Base-by-base conservation (phyloP, 371 early-diverging fungal species). In the Mucor circinelloides region DNA sequence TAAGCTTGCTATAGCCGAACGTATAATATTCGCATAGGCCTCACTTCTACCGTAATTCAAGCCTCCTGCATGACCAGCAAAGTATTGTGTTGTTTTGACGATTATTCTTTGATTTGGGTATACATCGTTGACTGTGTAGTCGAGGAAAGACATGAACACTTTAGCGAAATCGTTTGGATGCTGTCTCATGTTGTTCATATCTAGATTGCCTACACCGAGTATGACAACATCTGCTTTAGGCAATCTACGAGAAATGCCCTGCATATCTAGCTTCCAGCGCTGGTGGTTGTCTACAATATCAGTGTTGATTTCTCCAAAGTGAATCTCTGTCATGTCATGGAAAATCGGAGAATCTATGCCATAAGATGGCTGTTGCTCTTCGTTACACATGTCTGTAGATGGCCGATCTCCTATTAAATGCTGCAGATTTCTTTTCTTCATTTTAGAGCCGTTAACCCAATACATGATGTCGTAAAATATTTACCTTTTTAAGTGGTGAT, bases 21-120 rank as follows among this genome's bases (percentile, higher is more conserved):
- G 64, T 19, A 81, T 58, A 3, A 73, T 60, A 25, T 71, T 74
- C 6, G 77, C 62, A 64, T 74, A 81, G 6, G 79, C 77, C 19
- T 60, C 61, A 56, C 79, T 78, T n/a, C 74, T 71, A 0, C 78
- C 77, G 23, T 72, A 64, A 40, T 74, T 78, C 68, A 71, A 75
- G 21, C 64, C 65, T 6, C 62, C 19, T 13, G 55, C 25, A 6
- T 60, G 68, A 40, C 67, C 50, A 17, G 67, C 61, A 30, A 72
- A 68, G 38, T 68, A 75, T 34, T 75, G 72, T 0, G 78, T 78
- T 34, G 78, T 76, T 15, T 75, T 71, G 23, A 81, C 60, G 28
- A 78, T 61, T 17, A 81, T 73, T 0, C 42, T 34, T 40, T 78
- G 52, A 13, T 52, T 21, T 25, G 52, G 52, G 52, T 52, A 52